Evolutionary conservation across 1,284 basidiomycete genomes (phyloP).

Genomic region (Papiliotrema terrestris): DNA sequence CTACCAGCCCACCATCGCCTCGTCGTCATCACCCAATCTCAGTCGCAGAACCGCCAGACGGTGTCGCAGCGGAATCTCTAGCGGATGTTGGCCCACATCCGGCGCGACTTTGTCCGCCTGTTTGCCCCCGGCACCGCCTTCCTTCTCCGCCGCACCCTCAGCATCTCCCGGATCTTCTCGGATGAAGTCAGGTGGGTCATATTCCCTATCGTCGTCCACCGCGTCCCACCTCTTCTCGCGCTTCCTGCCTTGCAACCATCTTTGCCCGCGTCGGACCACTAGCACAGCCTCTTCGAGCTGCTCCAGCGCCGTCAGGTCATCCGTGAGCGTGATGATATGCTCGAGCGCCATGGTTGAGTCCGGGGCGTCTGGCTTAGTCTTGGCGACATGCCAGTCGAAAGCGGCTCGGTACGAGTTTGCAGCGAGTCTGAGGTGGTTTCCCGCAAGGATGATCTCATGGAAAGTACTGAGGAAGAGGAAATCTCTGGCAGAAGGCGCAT

Average conservation of each 20-base stretch:
- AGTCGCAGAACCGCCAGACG: constrained; percentile 82
- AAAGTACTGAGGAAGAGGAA: constrained; percentile 75
- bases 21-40: constrained; percentile 71
- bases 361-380: constrained; percentile 25
- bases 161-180: constrained; percentile 24
- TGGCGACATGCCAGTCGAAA: constrained; percentile 54
- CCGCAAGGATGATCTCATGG: constrained; percentile 70
- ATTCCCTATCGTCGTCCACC: constrained; percentile 83
- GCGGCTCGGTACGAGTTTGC: constrained; percentile 64
- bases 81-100: constrained; percentile 53
- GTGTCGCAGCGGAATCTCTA: constrained; percentile 79
- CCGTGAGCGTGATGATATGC: constrained; percentile 69
- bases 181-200: constrained; percentile 56
- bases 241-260: constrained; percentile 85
- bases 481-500: constrained; percentile 71
- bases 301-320: constrained; percentile 70
- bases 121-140: constrained; percentile 15
- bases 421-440: constrained; percentile 63
- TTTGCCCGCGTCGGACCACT: constrained; percentile 68
- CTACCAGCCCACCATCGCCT: constrained; percentile 64
- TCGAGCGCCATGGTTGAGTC: constrained; percentile 38
- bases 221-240: constrained; percentile 70
- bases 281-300: constrained; percentile 67
- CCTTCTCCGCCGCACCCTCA: constrained; percentile 28
- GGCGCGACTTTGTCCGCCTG: constrained; percentile 38